phyloP scores from a whole-genome alignment of 257 asterid species.

The Solanum boliviense region DNA sequence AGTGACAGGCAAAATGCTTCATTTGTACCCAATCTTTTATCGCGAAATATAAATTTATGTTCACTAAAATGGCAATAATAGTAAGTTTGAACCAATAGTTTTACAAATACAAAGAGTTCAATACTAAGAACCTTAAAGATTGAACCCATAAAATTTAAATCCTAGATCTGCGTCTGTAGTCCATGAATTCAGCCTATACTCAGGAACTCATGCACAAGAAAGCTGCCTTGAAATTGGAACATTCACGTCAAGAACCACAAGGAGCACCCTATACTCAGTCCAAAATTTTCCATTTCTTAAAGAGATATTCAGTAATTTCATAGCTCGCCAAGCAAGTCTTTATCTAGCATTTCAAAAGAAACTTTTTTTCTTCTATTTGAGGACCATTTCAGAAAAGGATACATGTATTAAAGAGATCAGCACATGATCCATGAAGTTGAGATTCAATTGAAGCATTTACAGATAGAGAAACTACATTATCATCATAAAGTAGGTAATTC shows the following conservation, averaged over 20 bases:
- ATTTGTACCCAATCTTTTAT: neutral
- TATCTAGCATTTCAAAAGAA: neutral
- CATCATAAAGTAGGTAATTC: neutral
- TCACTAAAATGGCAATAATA: neutral
- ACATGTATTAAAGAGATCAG: neutral
- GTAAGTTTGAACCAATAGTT: neutral
- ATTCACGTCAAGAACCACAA: neutral
- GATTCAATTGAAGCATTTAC: neutral
- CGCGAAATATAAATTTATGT: neutral
- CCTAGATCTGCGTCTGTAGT: neutral
- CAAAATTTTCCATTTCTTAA: neutral
- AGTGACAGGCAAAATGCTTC: neutral
- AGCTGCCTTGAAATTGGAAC: neutral
- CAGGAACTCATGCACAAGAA: neutral
- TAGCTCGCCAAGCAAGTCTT: neutral
- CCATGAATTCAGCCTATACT: neutral
- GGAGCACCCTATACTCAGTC: neutral
- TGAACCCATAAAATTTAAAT: neutral
- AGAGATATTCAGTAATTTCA: neutral
- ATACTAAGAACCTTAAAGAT: neutral
- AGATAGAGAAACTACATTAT: neutral
- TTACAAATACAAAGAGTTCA: neutral
- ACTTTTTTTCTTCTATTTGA: neutral
- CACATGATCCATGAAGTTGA: neutral
- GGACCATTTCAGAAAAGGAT: neutral